Conservation (phyloP, 192 early-diverging fungal species). For the Coemansia biformis region DNA sequence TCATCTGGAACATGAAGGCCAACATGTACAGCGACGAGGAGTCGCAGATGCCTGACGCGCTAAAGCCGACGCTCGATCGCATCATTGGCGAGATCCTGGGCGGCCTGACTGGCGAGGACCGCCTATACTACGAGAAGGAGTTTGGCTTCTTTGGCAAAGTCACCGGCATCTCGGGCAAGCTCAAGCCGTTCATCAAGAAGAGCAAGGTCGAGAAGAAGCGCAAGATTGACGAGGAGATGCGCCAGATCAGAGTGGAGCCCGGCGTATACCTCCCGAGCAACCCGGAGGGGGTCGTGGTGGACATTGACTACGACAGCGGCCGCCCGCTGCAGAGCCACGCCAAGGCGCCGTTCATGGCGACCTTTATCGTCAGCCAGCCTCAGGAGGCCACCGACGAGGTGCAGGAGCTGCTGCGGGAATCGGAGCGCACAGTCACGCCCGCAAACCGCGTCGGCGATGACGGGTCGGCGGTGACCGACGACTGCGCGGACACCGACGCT, state of each 20-base stretch:
- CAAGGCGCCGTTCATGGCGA: slow-evolving; percentile 99
- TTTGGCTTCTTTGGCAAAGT: slow-evolving; percentile 94
- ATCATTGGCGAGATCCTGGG: slow-evolving; percentile 78
- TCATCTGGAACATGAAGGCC: slow-evolving; percentile 99
- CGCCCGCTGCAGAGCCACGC: slow-evolving; percentile 94
- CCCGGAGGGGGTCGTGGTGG: slow-evolving; percentile 89
- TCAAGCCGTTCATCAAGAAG: slow-evolving; percentile 89
- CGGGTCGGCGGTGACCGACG: no score
- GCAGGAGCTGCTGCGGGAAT: slow-evolving; percentile 46
- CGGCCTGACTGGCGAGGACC: slow-evolving; percentile 79
- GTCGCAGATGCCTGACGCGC: slow-evolving; percentile 60
- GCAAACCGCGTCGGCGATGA: no score
- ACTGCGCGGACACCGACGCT: no score
- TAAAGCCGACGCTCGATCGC: slow-evolving; percentile 85
- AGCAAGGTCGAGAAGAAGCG: slow-evolving; percentile 95
- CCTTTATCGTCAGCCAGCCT: slow-evolving; percentile 79
- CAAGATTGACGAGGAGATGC: slow-evolving; percentile 97
- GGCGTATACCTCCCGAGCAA: slow-evolving; percentile 98
- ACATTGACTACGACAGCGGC: slow-evolving; percentile 92
- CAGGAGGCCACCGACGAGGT: slow-evolving; percentile 56
- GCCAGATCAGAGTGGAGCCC: slow-evolving; percentile 87
- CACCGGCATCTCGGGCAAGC: slow-evolving; percentile 94
- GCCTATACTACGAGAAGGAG: slow-evolving; percentile 91
- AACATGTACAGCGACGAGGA: slow-evolving; percentile 85
- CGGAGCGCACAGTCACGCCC: slow-evolving; percentile 42